These are phyloP conservation scores for Scedosporium dehoogii DNA, from an alignment of 2,329 filamentous ascomycete species.

Conservation along the genomic window DNA sequence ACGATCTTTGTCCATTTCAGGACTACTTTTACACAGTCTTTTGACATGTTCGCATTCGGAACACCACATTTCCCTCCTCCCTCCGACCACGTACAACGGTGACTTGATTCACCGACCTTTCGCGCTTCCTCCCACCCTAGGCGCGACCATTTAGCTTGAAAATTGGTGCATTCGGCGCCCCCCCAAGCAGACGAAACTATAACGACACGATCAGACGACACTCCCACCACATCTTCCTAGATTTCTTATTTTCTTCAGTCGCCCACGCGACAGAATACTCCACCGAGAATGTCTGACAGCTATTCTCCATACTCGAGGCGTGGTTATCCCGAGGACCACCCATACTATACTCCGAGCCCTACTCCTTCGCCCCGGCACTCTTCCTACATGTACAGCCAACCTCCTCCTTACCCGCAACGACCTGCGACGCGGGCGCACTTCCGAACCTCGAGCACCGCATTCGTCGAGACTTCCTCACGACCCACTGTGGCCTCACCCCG, in stretches of 20 bases:
- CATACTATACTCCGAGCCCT: slow-evolving; percentile 4
- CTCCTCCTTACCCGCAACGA: slow-evolving; percentile 9
- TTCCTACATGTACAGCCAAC: slow-evolving; percentile 2
- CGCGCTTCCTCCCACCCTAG: slow-evolving; percentile 3
- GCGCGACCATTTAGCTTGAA: slow-evolving; percentile 1
- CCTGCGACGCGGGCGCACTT: slow-evolving; percentile 11
- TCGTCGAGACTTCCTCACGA: slow-evolving; percentile 32
- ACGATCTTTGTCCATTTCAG: slow-evolving; percentile 3
- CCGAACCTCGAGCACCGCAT: slow-evolving; percentile 18
- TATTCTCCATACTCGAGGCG: slow-evolving; percentile 4
- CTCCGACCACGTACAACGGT: slow-evolving; percentile 7
- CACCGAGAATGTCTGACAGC: slow-evolving; percentile 2
- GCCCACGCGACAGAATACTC: neutral
- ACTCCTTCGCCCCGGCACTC: slow-evolving; percentile 1
- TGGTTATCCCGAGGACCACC: slow-evolving; percentile 2
- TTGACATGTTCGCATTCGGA: slow-evolving; percentile 8
- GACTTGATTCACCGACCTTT: slow-evolving; percentile 6
- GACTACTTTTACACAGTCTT: slow-evolving; percentile 1
- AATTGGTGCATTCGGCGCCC: neutral
- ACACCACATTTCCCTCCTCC: slow-evolving; percentile 6
- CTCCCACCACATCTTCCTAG: neutral
- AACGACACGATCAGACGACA: neutral
- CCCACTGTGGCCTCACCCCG: slow-evolving; percentile 46
- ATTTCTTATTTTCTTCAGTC: neutral
- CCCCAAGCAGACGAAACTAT: neutral